Evolutionary conservation across 768 basidiomycete species (phyloP), one percentile per base, ranked within the genome.

Genomic region (Russula dissimulans): DNA sequence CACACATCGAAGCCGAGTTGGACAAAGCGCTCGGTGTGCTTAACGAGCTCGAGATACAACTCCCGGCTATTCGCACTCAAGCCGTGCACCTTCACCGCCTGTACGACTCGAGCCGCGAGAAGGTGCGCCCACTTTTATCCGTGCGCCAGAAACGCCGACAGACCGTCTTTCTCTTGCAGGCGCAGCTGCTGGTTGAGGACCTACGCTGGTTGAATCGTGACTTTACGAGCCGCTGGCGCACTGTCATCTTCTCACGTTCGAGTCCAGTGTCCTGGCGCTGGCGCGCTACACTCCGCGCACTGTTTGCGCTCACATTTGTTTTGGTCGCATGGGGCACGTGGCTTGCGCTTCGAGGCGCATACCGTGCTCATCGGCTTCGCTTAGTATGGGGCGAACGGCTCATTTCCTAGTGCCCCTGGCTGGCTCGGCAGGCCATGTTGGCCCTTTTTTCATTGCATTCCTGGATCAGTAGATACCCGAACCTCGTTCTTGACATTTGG

Each of bases 371-470:
- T 70, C 77, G 86, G 66, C 82, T 87, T 66, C 75, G 86, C 48
- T 78, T 89, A n/a, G 81, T 91, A 10, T 91, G 87, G 87, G 89
- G 89, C 57, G 87, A 88, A 67, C 80, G 83, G 56, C 75, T 91
- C 61, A 86, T 90, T 79, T 86, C 84, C 45, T 91, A 71, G 76
- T 39, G 36, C 31, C 46, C 4, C 4, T 3, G 1, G 22, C 8
- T 36, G 32, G 38, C 22, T 41, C 31, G 44, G 53, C 17, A 43
- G 8, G 6, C 31, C 32, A 36, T 10, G 1, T 10, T 10, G 34
- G 5, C n/a, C 15, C 15, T n/a, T 36, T 48, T 46, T n/a, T 34
- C n/a, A n/a, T n/a, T 29, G 4, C 7, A 31, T 17, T 9, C 38
- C 42, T 47, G 31, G 42, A 44, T 29, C 14, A 38, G 32, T 29